Conservation (phyloP, 208 protist genomes). For the Trypanosoma brucei region DNA sequence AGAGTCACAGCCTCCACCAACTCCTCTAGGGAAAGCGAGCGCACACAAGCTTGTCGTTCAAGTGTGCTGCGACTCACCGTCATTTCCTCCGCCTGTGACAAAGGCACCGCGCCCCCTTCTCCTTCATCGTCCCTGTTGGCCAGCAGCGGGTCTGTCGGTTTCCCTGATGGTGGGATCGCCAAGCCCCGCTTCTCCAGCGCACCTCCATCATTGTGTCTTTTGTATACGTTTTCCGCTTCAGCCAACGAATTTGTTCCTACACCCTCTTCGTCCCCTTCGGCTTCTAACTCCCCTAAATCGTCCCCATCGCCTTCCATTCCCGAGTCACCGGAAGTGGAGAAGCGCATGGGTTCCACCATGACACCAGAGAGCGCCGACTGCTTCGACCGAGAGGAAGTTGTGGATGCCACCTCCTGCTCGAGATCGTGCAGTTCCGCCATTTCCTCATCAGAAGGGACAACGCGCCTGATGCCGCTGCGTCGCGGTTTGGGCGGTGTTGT, state of each 20-base stretch:
- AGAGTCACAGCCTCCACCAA: slow-evolving; percentile 31
- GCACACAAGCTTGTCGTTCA: slow-evolving; percentile 22
- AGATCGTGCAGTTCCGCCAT: slow-evolving; percentile 15
- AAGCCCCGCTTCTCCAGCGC: not conserved
- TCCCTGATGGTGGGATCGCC: not conserved
- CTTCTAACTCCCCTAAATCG: not conserved
- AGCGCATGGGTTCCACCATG: slow-evolving; percentile 10
- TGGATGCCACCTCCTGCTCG: not conserved
- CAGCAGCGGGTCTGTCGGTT: not conserved
- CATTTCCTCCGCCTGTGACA: not conserved
- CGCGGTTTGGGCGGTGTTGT: not conserved
- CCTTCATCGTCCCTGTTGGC: not conserved
- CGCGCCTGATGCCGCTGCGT: not conserved
- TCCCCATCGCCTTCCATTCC: not conserved
- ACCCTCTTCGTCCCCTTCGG: not conserved
- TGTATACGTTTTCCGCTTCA: not conserved
- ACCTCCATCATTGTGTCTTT: not conserved
- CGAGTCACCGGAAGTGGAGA: not conserved
- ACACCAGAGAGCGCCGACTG: not conserved
- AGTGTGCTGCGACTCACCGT: not conserved
- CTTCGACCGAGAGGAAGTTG: not conserved
- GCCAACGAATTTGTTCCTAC: not conserved
- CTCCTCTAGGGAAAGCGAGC: slow-evolving; percentile 7
- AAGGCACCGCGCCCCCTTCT: not conserved
- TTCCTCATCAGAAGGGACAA: slow-evolving; percentile 18